Percentiles rank a stretch among this genome's conserved stretches.
Conservation (phyloP, 2,329 filamentous ascomycete genomes). For the Ophiocordyceps australis region DNA sequence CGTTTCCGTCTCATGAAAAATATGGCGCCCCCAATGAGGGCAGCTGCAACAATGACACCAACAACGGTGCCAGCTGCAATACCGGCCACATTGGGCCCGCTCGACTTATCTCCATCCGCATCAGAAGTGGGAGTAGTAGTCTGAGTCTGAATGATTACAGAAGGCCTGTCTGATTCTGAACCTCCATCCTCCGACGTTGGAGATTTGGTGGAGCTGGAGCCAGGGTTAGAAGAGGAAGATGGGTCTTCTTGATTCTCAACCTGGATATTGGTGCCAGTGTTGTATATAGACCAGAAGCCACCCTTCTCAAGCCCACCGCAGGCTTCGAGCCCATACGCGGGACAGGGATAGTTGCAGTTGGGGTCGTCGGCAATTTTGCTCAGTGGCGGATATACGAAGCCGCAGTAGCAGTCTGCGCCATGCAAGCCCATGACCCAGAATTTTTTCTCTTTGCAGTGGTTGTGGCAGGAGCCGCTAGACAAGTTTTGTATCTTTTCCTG, state of each 20-base stretch:
- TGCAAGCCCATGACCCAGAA: slow-evolving; percentile 43
- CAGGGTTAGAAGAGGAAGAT: slow-evolving; percentile 9
- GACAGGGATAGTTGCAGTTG: slow-evolving; percentile 48
- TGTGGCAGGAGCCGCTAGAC: slow-evolving; percentile 22
- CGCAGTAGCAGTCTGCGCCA: slow-evolving; percentile 54
- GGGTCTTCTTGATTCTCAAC: slow-evolving; percentile 8
- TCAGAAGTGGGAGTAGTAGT: slow-evolving; percentile 6
- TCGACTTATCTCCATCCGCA: slow-evolving; percentile 6
- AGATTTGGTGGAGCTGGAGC: slow-evolving; percentile 2
- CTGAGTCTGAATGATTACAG: slow-evolving; percentile 4
- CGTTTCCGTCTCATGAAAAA: slow-evolving; percentile 61
- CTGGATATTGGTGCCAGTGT: slow-evolving; percentile 25
- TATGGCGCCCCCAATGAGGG: slow-evolving; percentile 48
- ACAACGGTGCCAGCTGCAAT: slow-evolving; percentile 82
- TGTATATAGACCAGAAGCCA: slow-evolving; percentile 25
- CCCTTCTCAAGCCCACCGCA: slow-evolving; percentile 28
- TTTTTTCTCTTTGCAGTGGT: slow-evolving; percentile 21
- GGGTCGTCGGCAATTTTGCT: slow-evolving; percentile 32
- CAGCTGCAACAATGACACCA: slow-evolving; percentile 53
- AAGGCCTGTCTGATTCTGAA: slow-evolving; percentile 5
- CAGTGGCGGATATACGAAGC: slow-evolving; percentile 44
- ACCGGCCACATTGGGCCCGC: slow-evolving; percentile 53
- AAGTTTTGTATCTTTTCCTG: slow-evolving; percentile 6
- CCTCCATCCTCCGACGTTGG: slow-evolving; percentile 1
- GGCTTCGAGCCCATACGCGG: slow-evolving; percentile 38